Evolutionary conservation across 305 asterid genomes (phyloP), one percentile per base, ranked within the genome.

Genomic region (Vinca major): DNA sequence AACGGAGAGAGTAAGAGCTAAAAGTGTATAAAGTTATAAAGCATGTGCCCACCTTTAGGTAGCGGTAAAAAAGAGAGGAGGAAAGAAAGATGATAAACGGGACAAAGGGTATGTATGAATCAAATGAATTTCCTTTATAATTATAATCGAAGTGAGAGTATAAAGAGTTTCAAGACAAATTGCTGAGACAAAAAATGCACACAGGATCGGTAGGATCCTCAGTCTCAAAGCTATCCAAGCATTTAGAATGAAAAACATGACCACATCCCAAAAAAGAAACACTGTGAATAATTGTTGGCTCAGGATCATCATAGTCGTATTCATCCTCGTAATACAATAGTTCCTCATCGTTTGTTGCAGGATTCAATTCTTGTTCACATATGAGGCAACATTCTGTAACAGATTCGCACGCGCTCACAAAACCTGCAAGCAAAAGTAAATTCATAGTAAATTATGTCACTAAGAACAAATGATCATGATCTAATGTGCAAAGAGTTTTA

Each of bases 261-360:
- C 82, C 82, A 48, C 82, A 79, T 10, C 60, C 41, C 45, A 75
- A 37, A 55, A 75, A 49, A 63, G 73, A 74, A 54, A 75, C 73
- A 12, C 37, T 71, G 12, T 78, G 80, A 40, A 72, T 71, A 39
- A 43, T 17, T 16, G 39, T 2, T 9, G 47, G 58, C 47, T 51
- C 67, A 17, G 36, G 7, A 3, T 68, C 33, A 26, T 26, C n/a
- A 26, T 61, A 64, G 9, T 61, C 39, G 39, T 67, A n/a, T 14
- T 71, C 65, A 48, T 48, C 51, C 7, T 12, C 7, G 11, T 19
- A 48, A 16, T 61, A 21, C 4, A 53, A 1, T 17, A 11, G 11
- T 41, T 44, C 54, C 37, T 16, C 0, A 2, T 16, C 55, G 0
- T 1, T 0, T 11, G 14, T 12, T 54, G 41, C 11, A 16, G 67